Evolutionary conservation across 768 basidiomycete genomes (phyloP).

Genomic region (Agrocybe chaxingu): DNA sequence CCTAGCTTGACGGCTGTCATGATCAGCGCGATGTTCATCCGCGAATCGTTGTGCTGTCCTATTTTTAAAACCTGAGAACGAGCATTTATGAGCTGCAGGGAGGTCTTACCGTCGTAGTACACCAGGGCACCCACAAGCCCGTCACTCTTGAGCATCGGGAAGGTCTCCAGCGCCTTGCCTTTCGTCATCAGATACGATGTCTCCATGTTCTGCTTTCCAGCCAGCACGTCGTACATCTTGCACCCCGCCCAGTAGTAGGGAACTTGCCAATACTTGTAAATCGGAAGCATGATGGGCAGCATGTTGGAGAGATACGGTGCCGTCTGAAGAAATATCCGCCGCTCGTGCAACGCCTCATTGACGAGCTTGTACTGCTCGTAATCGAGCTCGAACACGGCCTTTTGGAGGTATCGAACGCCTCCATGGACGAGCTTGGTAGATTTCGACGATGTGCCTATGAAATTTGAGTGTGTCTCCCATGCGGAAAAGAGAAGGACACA

Average conservation of each 20-base stretch:
- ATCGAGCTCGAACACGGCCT: constrained; percentile 92
- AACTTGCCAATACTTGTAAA: constrained; percentile 99
- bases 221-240: constrained; percentile 94
- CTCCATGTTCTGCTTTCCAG: constrained; percentile 97
- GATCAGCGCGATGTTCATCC: constrained; percentile 96
- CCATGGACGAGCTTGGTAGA: constrained; percentile 98
- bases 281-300: constrained; percentile 96
- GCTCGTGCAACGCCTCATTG: constrained; percentile 89
- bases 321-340: constrained; percentile 90
- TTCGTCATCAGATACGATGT: constrained; percentile 93
- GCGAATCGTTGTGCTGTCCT: constrained; percentile 98
- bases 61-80: background rate
- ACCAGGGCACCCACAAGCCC: constrained; percentile 93
- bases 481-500: constrained; percentile 26
- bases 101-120: constrained; percentile 86
- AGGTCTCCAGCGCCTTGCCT: constrained; percentile 88
- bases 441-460: constrained; percentile 87
- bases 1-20: constrained; percentile 94
- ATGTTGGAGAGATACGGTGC: constrained; percentile 91
- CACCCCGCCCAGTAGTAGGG: constrained; percentile 96
- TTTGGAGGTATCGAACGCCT: constrained; percentile 96
- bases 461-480: background rate
- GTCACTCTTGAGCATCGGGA: constrained; percentile 93
- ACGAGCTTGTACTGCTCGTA: constrained; percentile 98
- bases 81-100: constrained; percentile 24